Evolutionary conservation across 352 stramenopile species (phyloP), one percentile per base, ranked within the genome.

Genomic region (Aphanomyces invadans): DNA sequence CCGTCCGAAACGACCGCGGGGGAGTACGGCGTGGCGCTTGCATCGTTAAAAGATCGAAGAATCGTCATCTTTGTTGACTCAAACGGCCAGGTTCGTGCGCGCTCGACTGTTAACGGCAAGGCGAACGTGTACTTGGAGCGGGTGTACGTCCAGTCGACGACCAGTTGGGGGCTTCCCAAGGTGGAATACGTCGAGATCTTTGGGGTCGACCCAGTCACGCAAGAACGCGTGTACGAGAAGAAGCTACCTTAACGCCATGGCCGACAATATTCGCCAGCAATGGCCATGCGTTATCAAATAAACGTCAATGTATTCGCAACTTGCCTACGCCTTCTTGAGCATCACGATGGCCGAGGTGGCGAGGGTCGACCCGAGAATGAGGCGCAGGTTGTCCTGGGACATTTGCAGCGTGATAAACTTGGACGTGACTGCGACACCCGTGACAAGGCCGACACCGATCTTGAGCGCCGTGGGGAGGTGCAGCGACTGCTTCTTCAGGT

Each of bases 141-240:
- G 68, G 83, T 93, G 51, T 93, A 78, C 62, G 85, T 93, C 63
- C 81, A 91, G 62, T 89, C 89, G 80, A 90, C 82, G 29, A 90
- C 73, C 29, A 87, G 81, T 42, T 91, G 82, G 85, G 81, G 81
- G 15, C 82, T 93, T 60, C 85, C 85, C 19, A 88, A 78, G 0
- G 85, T 93, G 45, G 82, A 90, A 57, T 90, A 86, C 73, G 73
- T 93, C 53, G 85, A 93, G 62, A 83, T 93, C 57, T 91, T 90
- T 45, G 84, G 81, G 36, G 72, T 92, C 32, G 72, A 92, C 68
- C 80, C 79, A 2, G 61, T 70, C 12, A 90, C 80, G 4, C 69
- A 78, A 32, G 84, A 76, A 49, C 53, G 67, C 9, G 84, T 89
- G 48, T 92, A 92, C 70, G 84, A 92, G 71, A 90, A 89, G 77